Conservation (phyloP, 208 protist species). For the Tritrichomonas musculus region DNA sequence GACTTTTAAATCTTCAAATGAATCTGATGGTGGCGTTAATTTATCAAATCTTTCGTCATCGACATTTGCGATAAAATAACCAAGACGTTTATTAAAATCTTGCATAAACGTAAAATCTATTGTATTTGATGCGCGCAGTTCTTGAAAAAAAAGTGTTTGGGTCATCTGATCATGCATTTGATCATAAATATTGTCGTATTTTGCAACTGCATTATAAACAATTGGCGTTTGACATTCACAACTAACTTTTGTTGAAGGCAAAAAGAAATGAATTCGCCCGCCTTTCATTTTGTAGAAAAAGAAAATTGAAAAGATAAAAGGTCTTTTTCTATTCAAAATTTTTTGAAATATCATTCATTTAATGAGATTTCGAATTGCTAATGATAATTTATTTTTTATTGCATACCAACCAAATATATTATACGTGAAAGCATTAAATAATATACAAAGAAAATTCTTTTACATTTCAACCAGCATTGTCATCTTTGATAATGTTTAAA, state of each 20-base stretch:
- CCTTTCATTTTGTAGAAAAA: too few species aligned
- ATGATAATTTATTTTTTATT: too few species aligned
- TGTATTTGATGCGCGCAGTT: not conserved
- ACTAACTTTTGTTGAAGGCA: not conserved
- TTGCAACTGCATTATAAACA: not conserved
- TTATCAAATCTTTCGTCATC: not conserved
- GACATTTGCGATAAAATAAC: not conserved
- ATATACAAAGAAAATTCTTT: too few species aligned
- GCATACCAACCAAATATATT: too few species aligned
- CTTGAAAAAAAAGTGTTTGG: not conserved
- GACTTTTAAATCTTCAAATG: not conserved
- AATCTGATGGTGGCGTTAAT: not conserved
- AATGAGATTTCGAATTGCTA: too few species aligned
- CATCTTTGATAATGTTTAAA: too few species aligned
- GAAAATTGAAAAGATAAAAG: too few species aligned
- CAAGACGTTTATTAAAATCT: not conserved
- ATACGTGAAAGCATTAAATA: too few species aligned
- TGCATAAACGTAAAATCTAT: not conserved
- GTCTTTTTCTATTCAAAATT: too few species aligned
- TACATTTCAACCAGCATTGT: too few species aligned
- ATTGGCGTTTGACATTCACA: not conserved
- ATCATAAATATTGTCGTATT: not conserved
- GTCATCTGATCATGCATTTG: not conserved
- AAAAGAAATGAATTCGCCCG: not conserved
- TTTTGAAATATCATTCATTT: too few species aligned